Evolutionary conservation across 257 asterid species (phyloP).

Genomic region (Solanum piurae): DNA sequence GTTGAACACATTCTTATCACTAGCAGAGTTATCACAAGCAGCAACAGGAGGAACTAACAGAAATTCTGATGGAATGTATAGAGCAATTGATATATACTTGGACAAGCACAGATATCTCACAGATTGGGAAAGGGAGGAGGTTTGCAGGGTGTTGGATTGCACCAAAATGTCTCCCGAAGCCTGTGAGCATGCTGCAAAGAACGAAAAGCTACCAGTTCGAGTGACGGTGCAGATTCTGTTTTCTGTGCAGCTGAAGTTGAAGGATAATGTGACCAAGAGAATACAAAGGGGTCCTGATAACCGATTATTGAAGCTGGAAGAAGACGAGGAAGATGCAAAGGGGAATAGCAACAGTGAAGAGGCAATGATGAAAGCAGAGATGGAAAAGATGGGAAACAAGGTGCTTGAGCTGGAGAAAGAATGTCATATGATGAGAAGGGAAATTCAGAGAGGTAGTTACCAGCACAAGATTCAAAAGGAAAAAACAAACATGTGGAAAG

Average conservation of each 20-base stretch:
- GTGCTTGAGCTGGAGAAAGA: conserved; percentile 49
- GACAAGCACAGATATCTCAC: conserved; percentile 62
- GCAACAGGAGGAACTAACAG: conserved; percentile 26
- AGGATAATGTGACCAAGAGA: conserved; percentile 36
- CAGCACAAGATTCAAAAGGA: not conserved
- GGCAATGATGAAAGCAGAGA: conserved; percentile 34
- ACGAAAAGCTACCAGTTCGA: conserved; percentile 49
- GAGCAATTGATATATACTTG: conserved; percentile 51
- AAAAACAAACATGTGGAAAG: conserved; percentile 58
- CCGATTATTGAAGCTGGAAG: conserved; percentile 5
- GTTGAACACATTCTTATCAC: conserved; percentile 22
- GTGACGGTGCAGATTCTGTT: conserved; percentile 62
- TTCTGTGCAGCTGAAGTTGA: conserved; percentile 43
- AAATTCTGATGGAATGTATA: conserved; percentile 43
- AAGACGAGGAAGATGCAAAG: conserved; percentile 1
- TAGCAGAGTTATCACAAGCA: conserved; percentile 39
- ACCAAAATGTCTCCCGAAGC: conserved; percentile 58
- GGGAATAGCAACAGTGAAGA: conserved; percentile 12
- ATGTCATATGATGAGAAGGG: conserved; percentile 38
- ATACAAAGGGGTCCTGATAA: not conserved
- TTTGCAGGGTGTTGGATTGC: conserved; percentile 52
- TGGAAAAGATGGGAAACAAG: conserved; percentile 55
- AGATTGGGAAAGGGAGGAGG: conserved; percentile 48
- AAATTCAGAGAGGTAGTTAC: conserved; percentile 20
- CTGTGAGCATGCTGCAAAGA: conserved; percentile 55